Evolutionary conservation across 2,329 filamentous ascomycete genomes (phyloP), one percentile per base, ranked within the genome.

Genomic region (Cladophialophora bantiana): DNA sequence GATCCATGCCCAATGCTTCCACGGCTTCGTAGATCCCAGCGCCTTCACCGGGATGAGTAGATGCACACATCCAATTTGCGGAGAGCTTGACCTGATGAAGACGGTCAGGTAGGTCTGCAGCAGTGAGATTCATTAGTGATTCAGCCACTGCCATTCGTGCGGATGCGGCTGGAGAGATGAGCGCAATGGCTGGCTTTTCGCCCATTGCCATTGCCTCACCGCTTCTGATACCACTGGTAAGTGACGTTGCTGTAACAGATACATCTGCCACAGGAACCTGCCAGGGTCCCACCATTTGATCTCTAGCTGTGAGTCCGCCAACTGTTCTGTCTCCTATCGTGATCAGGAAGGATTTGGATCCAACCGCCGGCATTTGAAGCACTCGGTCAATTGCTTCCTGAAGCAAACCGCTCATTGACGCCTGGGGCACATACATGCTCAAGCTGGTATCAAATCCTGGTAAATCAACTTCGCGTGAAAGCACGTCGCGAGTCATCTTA

Each of bases 41-140:
- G 48, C 93, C 94, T 79, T 99, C 95, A 55, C 95, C 95, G 26
- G 92, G 90, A 77, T 97, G 93, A 76, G 89, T 93, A 68, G 94
- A 92, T n/a, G 94, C 94, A 2, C 93, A 94, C 95, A 98, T 98
- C 94, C 94, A 99, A 81, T 99, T 98, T 58, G 94, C 94, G 2
- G 94, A 97, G 9, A 98, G 86, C 77, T 94, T 90, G 68, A 98
- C 89, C 52, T 92, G 89, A 67, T 86, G 86, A 59, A 98, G 82
- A 62, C 91, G 88, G 54, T 90, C 91, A 64, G 89, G 85, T 26
- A 90, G 81, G 76, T 91, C 85, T 20, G 90, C 92, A 63, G 95
- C 95, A 42, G 92, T 93, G 66, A 99, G 84, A 78, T 99, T 99
- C 86, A 97, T 89, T 67, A 99, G 83, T 67, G 91, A 93, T 80